Percentiles rank a stretch among this genome's conserved stretches.
phyloP scores from a whole-genome alignment of 2,329 filamentous ascomycete species.

The Trichoderma sp. region DNA sequence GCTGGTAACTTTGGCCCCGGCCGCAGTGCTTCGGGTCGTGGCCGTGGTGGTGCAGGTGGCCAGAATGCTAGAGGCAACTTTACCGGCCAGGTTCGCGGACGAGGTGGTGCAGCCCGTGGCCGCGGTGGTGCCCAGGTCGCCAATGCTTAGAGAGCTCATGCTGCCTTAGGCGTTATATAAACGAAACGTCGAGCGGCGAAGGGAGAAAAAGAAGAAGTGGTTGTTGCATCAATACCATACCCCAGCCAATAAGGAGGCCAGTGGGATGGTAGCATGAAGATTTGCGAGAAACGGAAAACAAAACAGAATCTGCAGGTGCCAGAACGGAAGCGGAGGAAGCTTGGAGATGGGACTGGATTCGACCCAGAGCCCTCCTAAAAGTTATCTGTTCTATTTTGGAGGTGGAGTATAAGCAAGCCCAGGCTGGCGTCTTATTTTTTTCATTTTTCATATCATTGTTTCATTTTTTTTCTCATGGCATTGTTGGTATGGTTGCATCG shows the following conservation, averaged over 20 bases:
- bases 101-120: constrained; percentile 66
- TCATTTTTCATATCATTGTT: constrained; percentile 2
- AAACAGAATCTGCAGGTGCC: neutral
- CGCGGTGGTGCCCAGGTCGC: constrained; percentile 61
- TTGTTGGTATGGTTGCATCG: constrained; percentile 25
- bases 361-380: constrained; percentile 33
- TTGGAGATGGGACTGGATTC: constrained; percentile 34
- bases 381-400: constrained; percentile 24
- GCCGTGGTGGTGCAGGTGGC: constrained; percentile 65
- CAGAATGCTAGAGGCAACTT: constrained; percentile 69
- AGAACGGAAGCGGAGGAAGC: neutral
- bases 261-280: neutral
- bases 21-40: constrained; percentile 61
- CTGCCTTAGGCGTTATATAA: neutral
- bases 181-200: neutral
- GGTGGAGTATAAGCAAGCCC: constrained; percentile 28
- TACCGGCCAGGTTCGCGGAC: constrained; percentile 64
- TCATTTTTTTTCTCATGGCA: constrained; percentile 24
- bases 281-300: neutral
- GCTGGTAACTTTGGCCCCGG: constrained; percentile 66
- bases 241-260: neutral
- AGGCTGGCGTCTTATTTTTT: constrained; percentile 24
- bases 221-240: neutral
- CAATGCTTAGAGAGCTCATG: constrained; percentile 41
- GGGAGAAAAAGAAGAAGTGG: neutral